phyloP scores from a whole-genome alignment of 169 alveolate genomes.

The Eimeria maxima region DNA sequence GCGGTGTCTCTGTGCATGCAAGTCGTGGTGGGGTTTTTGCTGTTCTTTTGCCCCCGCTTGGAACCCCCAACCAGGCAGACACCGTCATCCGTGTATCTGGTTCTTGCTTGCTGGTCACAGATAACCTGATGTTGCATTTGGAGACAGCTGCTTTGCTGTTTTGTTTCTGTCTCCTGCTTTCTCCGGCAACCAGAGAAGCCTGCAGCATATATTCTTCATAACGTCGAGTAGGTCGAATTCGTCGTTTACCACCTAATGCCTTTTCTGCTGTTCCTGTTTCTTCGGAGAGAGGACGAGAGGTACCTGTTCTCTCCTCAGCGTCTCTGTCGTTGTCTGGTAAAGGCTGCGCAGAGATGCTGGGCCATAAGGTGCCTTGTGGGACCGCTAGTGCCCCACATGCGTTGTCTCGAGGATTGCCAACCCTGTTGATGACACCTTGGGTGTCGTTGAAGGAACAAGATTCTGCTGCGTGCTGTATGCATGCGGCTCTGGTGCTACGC shows the following conservation, averaged over 20 bases:
- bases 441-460: neutral
- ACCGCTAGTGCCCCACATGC: neutral
- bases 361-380: neutral
- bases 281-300: too few relatives aligned
- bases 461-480: neutral
- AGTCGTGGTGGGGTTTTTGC: too few relatives aligned
- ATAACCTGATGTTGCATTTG: too few relatives aligned
- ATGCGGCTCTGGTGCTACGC: neutral
- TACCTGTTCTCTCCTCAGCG: too few relatives aligned
- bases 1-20: too few relatives aligned
- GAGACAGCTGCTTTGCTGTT: neutral
- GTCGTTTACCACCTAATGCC: neutral
- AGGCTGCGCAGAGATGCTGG: neutral
- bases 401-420: neutral
- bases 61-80: too few relatives aligned
- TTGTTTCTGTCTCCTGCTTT: neutral
- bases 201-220: neutral
- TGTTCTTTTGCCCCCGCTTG: too few relatives aligned
- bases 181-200: neutral
- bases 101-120: too few relatives aligned
- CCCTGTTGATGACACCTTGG: neutral
- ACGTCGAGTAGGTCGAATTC: neutral
- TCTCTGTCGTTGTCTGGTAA: too few relatives aligned
- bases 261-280: neutral
- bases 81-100: too few relatives aligned